phyloP scores from a whole-genome alignment of 1,139 yeast genomes.

The Blastobotrys apis region DNA sequence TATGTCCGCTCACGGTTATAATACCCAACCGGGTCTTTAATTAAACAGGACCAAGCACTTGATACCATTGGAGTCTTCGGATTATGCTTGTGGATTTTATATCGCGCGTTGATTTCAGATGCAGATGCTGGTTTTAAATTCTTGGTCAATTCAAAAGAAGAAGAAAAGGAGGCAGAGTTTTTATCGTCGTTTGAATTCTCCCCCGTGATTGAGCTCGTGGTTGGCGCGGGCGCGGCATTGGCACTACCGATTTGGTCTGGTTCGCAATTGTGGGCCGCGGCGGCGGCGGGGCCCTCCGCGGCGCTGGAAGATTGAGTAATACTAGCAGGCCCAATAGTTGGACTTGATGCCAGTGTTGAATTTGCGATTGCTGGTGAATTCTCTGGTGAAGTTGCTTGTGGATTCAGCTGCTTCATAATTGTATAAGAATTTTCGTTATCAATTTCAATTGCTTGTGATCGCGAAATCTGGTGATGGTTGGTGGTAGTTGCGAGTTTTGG shows the following conservation, averaged over 20 bases:
- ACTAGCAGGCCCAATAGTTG: too few species aligned
- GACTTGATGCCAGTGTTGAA: constrained; percentile 1
- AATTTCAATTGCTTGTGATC: neutral
- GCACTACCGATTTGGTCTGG: neutral
- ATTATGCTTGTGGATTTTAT: constrained; percentile 22
- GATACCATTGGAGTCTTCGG: constrained; percentile 23
- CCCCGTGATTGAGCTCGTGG: neutral
- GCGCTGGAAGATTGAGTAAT: too few species aligned
- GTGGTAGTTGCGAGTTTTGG: constrained; percentile 21
- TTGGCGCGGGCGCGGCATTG: neutral
- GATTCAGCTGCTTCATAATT: neutral
- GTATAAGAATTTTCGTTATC: neutral
- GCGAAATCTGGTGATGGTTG: neutral
- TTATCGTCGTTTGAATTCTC: too few species aligned
- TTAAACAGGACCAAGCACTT: constrained; percentile 30
- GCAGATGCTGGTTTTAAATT: constrained; percentile 1
- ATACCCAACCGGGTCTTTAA: constrained; percentile 30
- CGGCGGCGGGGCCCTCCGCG: constrained; percentile 1
- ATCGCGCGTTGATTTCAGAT: constrained; percentile 6
- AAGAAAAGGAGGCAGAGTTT: neutral
- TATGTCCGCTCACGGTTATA: constrained; percentile 29
- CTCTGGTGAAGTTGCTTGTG: constrained; percentile 9
- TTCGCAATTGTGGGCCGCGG: neutral
- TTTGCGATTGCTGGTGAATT: constrained; percentile 10
- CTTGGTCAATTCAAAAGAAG: neutral